A percentile compares a stretch with the other conserved stretches of the same genome.
Conservation (phyloP, 306 rosid genomes). For the Trifolium fragiferum region DNA sequence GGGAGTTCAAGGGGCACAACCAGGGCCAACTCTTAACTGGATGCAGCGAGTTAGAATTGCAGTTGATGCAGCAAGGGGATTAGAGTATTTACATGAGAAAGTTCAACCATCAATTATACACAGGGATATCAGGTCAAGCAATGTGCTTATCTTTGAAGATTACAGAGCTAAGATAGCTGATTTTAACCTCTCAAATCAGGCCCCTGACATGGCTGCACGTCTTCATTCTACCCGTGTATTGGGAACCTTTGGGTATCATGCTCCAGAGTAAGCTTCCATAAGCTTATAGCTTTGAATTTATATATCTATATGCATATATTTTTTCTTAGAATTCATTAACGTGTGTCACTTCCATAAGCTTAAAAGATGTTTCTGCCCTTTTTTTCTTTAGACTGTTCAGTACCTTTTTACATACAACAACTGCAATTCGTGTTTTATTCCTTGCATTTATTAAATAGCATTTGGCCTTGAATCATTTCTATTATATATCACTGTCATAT, state of each 20-base stretch:
- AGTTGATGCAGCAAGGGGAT: slow-evolving; percentile 73
- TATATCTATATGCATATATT: neutral
- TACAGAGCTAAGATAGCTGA: slow-evolving; percentile 75
- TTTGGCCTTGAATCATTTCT: neutral
- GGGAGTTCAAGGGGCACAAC: slow-evolving; percentile 86
- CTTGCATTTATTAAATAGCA: neutral
- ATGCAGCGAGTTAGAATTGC: slow-evolving; percentile 75
- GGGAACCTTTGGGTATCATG: slow-evolving; percentile 85
- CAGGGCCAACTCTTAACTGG: slow-evolving; percentile 80
- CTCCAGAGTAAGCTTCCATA: slow-evolving; percentile 65
- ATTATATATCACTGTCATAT: neutral
- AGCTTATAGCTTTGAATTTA: slow-evolving; percentile 13
- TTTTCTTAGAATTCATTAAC: neutral
- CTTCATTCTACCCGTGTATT: slow-evolving; percentile 79
- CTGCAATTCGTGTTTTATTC: slow-evolving; percentile 11
- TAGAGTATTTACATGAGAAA: slow-evolving; percentile 77
- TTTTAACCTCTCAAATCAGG: slow-evolving; percentile 80
- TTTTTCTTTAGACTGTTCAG: neutral
- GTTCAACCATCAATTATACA: slow-evolving; percentile 70
- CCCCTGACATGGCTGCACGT: slow-evolving; percentile 86
- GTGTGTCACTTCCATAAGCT: no score
- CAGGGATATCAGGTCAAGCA: slow-evolving; percentile 80
- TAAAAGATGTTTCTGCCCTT: neutral
- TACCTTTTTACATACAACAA: slow-evolving; percentile 11
- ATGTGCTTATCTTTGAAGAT: slow-evolving; percentile 76